These are phyloP conservation scores for Sclerotinia spermophila DNA, from an alignment of 2,329 filamentous ascomycete genomes.

Conservation along the genomic window DNA sequence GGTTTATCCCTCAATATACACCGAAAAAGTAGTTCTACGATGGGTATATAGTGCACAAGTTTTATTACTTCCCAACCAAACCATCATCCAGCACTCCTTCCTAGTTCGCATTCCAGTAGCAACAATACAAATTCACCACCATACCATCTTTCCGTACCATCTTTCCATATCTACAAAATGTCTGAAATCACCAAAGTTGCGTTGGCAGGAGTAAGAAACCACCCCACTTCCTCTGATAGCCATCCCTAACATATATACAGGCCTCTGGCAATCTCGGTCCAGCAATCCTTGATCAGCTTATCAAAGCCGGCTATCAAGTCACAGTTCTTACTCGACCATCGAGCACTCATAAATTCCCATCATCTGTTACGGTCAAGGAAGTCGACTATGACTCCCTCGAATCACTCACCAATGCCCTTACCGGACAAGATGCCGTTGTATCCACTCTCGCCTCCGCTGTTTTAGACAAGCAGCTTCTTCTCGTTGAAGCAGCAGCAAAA, in stretches of 20 bases:
- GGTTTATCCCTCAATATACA: not conserved
- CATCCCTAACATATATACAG: conserved; percentile 18
- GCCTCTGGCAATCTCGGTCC: conserved; percentile 29
- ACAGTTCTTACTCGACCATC: conserved; percentile 39
- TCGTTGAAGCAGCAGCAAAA: conserved; percentile 56
- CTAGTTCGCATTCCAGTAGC: not conserved
- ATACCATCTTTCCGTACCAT: too few relatives aligned
- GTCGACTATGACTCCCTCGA: conserved; percentile 20
- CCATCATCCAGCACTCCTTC: not conserved
- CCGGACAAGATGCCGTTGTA: conserved; percentile 29
- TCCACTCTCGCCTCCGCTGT: conserved; percentile 22
- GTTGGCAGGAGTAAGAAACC: conserved; percentile 26
- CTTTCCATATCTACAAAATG: conserved; percentile 21
- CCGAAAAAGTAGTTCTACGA: not conserved
- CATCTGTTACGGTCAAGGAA: conserved; percentile 25
- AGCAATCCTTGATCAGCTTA: conserved; percentile 29
- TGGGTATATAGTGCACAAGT: not conserved
- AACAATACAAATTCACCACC: not conserved
- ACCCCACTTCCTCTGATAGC: not conserved
- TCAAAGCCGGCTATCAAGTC: conserved; percentile 36
- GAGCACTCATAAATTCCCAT: conserved; percentile 30
- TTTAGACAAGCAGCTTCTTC: conserved; percentile 31
- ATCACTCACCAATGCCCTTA: conserved; percentile 32
- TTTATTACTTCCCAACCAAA: not conserved
- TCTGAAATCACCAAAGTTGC: conserved; percentile 28